phyloP scores from a whole-genome alignment of 2,329 filamentous ascomycete species.

The Colletotrichum ledebouriae region DNA sequence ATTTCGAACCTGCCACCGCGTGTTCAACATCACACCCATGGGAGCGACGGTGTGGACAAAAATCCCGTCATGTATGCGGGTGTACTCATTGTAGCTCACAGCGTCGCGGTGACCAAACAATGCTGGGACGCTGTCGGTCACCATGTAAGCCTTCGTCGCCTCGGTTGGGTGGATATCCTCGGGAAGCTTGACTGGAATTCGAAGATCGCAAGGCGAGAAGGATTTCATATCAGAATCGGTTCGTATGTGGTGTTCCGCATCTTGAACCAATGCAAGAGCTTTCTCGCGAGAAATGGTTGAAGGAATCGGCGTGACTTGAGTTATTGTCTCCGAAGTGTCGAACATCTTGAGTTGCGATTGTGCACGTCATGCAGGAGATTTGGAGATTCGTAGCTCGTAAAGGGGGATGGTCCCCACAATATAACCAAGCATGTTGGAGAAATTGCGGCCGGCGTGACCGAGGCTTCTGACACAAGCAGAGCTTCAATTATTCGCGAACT shows the following conservation, averaged over 20 bases:
- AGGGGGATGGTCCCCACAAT: background rate
- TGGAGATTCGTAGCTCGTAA: rapidly evolving
- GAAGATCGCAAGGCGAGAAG: background rate
- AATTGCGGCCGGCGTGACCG: background rate
- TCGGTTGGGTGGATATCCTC: background rate
- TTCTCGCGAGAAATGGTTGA: constrained; percentile 12
- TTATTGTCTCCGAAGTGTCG: background rate
- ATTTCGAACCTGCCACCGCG: constrained; percentile 6
- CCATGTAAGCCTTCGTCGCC: constrained; percentile 2
- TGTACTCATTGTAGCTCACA: constrained; percentile 8
- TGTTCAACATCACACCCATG: constrained; percentile 1
- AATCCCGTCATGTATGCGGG: constrained; percentile 1
- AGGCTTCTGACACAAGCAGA: background rate
- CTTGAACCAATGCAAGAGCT: constrained; percentile 2
- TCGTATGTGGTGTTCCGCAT: constrained; percentile 14
- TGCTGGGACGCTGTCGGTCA: constrained; percentile 16
- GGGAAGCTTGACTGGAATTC: background rate
- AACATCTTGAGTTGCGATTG: constrained; percentile 13
- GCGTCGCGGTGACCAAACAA: constrained; percentile 10
- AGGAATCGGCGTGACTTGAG: constrained; percentile 14
- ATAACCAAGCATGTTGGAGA: background rate
- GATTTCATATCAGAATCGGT: constrained; percentile 11
- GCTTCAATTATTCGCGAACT: constrained; percentile 1
- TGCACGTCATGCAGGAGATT: background rate
- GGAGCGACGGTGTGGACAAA: background rate